Conservation (phyloP, 1,284 basidiomycete species). For the Leccinum fuscescens region DNA sequence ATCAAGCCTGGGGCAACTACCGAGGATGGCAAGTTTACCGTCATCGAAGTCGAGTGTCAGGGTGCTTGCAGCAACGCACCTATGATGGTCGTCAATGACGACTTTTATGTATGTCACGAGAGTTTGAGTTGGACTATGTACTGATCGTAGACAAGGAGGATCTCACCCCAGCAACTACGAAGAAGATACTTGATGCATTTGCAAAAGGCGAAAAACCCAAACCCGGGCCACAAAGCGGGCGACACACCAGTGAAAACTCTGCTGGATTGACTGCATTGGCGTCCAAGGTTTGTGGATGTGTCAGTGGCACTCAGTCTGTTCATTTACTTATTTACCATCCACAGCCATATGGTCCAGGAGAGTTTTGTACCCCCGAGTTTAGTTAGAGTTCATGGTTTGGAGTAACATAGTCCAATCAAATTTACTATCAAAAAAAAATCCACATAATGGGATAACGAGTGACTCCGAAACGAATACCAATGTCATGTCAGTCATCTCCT, state of each 20-base stretch:
- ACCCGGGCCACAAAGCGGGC: slow-evolving; percentile 87
- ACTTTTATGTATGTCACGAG: slow-evolving; percentile 78
- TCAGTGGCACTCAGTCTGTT: neutral
- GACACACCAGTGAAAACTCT: slow-evolving; percentile 87
- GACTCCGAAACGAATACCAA: neutral
- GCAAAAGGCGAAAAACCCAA: slow-evolving; percentile 85
- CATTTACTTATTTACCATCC: slow-evolving; percentile 17
- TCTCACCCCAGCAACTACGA: slow-evolving; percentile 88
- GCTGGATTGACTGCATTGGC: slow-evolving; percentile 85
- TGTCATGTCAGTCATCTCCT: slow-evolving; percentile 59
- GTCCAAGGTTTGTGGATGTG: slow-evolving; percentile 59
- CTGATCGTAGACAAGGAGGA: slow-evolving; percentile 70
- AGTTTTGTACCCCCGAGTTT: slow-evolving; percentile 88
- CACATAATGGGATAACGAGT: neutral
- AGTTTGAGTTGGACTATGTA: neutral
- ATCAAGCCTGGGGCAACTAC: slow-evolving; percentile 91
- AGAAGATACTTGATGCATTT: slow-evolving; percentile 85
- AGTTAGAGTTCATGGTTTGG: slow-evolving; percentile 44
- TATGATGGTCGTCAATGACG: slow-evolving; percentile 96
- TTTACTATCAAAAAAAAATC: neutral
- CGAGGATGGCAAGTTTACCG: slow-evolving; percentile 93
- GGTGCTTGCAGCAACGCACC: slow-evolving; percentile 99
- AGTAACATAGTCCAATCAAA: neutral
- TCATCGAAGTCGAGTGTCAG: slow-evolving; percentile 97
- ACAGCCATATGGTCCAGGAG: slow-evolving; percentile 93